phyloP scores from a whole-genome alignment of 2,329 filamentous ascomycete genomes.

The Emmonsiellopsis sp. region DNA sequence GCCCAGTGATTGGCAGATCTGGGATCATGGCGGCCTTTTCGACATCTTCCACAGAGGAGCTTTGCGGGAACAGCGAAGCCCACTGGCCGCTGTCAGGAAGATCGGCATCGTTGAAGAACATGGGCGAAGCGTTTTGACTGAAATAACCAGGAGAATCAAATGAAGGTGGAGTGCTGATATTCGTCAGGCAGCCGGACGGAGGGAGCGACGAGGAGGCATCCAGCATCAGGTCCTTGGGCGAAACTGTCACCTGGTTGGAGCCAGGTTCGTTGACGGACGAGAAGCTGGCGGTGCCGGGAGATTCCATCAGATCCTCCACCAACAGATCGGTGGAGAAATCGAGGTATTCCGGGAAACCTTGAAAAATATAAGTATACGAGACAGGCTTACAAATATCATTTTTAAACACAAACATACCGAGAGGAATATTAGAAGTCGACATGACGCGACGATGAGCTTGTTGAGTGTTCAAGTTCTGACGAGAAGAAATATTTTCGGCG shows the following conservation, averaged over 20 bases:
- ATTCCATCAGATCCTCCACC: slow-evolving; percentile 17
- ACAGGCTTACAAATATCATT: slow-evolving; percentile 11
- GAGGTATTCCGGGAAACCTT: slow-evolving; percentile 21
- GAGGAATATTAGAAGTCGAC: slow-evolving; percentile 28
- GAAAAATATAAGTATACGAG: slow-evolving; percentile 1
- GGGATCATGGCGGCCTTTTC: not conserved
- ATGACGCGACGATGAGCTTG: slow-evolving; percentile 26
- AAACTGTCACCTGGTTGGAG: slow-evolving; percentile 52
- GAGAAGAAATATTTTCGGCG: slow-evolving; percentile 16
- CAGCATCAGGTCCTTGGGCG: slow-evolving; percentile 70
- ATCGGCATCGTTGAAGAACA: slow-evolving; percentile 53
- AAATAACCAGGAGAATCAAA: slow-evolving; percentile 64
- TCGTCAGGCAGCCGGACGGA: slow-evolving; percentile 71
- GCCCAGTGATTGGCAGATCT: slow-evolving; percentile 3
- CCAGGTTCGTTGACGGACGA: slow-evolving; percentile 37
- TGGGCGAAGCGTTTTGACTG: slow-evolving; percentile 67
- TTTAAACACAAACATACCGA: slow-evolving; percentile 22
- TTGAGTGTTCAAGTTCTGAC: slow-evolving; percentile 22
- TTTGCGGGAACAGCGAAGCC: slow-evolving; percentile 50
- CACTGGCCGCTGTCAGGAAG: slow-evolving; percentile 50
- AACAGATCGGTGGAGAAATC: slow-evolving; percentile 20
- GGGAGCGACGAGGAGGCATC: slow-evolving; percentile 58
- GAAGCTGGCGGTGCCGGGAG: slow-evolving; percentile 25
- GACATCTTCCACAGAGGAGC: not conserved
- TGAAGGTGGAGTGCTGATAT: slow-evolving; percentile 67